Base-by-base conservation (phyloP, 2,329 filamentous ascomycete genomes). In the Paraphaeosphaeria minitans region DNA sequence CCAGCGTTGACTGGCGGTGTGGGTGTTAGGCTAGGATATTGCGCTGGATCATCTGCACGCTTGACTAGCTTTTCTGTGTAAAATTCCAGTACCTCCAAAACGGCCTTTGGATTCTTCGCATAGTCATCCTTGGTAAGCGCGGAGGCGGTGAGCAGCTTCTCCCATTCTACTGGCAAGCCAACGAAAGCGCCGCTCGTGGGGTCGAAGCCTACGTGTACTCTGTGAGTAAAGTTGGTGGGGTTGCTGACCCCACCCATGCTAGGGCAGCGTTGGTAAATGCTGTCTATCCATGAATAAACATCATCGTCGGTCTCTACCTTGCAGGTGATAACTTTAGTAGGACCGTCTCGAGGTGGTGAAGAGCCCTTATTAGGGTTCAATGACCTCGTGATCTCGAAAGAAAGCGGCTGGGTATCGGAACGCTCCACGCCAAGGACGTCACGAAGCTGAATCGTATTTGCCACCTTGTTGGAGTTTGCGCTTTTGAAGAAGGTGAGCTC, bases 91-190 rank as follows among this genome's bases (percentile, higher is more conserved):
- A 92, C 91, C 74, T 94, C 91, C 56, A 92, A 88, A 27, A 83
- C 81, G 31, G 81, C 81, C 63, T 83, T 81, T 5, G 95, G 95
- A 72, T 99, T 97, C 73, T 95, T 93, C 79, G 96, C 92, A 78
- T 98, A 98, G 76, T 99, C 95, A 72, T 99, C 95, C 79, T 97
- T 97, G 59, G 95, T 98, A 72, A 99, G 95, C 58, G 95, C 95
- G 2, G 95, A 98, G 9, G 93, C 93, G 72, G 95, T 98, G 66
- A 99, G 84, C 53, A 99, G 84, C 78, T 96, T 96, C 73, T 96
- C 95, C 95, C 95, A 99, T 81, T 99, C 95, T 5, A 92, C 89
- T 1, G 95, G 95, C 66, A 99, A 79, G 41, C 95, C 95, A 49
- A 96, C 92, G 71, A 99, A 99, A 67, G 95, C 93, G 64, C 95